A percentile compares a stretch with the other conserved stretches of the same genome.
Evolutionary conservation across 805 yeast species (phyloP).

Genomic region (Candida succiphila): DNA sequence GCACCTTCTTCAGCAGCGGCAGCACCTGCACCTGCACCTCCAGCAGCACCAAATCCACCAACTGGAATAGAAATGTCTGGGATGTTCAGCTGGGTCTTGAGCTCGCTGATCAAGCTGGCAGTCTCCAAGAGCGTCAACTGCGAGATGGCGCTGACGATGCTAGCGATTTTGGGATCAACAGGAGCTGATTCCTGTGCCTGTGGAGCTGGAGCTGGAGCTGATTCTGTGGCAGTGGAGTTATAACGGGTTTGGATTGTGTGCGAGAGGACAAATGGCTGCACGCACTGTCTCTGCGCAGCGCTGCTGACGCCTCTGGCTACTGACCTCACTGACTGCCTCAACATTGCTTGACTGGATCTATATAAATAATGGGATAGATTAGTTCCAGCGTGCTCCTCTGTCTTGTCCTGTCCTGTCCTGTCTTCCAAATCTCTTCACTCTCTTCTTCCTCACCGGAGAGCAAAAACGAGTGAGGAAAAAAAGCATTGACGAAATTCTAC

Average conservation of each 20-base stretch:
- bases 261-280: too few relatives aligned
- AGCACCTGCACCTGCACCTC: constrained; percentile 53
- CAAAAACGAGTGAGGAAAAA: too few relatives aligned
- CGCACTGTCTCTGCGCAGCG: too few relatives aligned
- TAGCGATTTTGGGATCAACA: constrained; percentile 79
- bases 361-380: too few relatives aligned
- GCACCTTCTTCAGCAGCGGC: constrained; percentile 64
- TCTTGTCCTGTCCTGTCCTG: too few relatives aligned
- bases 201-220: constrained; percentile 4
- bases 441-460: too few relatives aligned
- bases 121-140: constrained; percentile 89
- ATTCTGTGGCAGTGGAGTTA: constrained; percentile 33
- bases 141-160: constrained; percentile 86
- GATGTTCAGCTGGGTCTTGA: constrained; percentile 76
- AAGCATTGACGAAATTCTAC: too few relatives aligned
- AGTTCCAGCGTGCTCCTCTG: too few relatives aligned
- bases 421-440: too few relatives aligned
- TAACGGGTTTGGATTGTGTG: constrained; percentile 32
- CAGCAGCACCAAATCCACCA: constrained; percentile 52
- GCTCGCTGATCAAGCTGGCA: constrained; percentile 71
- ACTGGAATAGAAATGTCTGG: constrained; percentile 87
- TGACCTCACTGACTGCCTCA: too few relatives aligned
- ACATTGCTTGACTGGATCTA: too few relatives aligned
- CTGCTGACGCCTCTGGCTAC: too few relatives aligned
- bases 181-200: constrained; percentile 34